Evolutionary conservation across 345 rosid genomes (phyloP).

Genomic region (Garcia nutans): DNA sequence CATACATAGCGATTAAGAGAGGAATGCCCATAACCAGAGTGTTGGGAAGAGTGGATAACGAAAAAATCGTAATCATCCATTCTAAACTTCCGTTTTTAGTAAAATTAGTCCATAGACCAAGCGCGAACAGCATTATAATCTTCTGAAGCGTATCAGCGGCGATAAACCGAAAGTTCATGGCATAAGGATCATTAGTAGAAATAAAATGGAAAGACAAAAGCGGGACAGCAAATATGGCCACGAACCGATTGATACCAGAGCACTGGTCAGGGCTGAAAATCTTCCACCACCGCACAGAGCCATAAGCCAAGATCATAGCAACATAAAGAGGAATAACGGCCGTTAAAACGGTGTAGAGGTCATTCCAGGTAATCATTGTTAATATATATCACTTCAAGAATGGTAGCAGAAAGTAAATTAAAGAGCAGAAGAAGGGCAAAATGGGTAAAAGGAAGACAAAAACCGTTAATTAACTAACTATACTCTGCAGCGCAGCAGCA

Average conservation of each 20-base stretch:
- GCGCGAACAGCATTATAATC: conserved; percentile 23
- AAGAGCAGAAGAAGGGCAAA: background rate
- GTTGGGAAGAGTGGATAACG: conserved; percentile 32
- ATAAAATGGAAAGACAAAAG: conserved; percentile 32
- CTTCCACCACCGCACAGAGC: conserved; percentile 37
- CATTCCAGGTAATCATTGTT: conserved; percentile 23
- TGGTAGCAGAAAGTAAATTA: background rate
- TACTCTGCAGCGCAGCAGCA: background rate
- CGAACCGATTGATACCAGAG: conserved; percentile 37
- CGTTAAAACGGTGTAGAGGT: conserved; percentile 28
- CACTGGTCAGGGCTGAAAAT: conserved; percentile 39
- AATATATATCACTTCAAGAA: background rate
- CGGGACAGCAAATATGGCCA: conserved; percentile 37
- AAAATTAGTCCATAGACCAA: conserved; percentile 20
- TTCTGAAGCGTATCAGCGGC: conserved; percentile 42
- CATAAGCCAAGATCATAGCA: conserved; percentile 39
- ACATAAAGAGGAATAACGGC: conserved; percentile 36
- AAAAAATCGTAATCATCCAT: conserved; percentile 34
- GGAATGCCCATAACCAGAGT: conserved; percentile 40
- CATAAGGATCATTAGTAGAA: conserved; percentile 24
- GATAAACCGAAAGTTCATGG: conserved; percentile 31
- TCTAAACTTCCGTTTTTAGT: conserved; percentile 22
- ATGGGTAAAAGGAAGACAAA: conserved; percentile 1
- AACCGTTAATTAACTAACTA: conserved; percentile 24
- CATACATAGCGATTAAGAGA: conserved; percentile 34